Percentiles rank a stretch among this genome's conserved stretches.
Evolutionary conservation across 2,329 filamentous ascomycete genomes (phyloP).

Genomic region (Colletotrichum horii): DNA sequence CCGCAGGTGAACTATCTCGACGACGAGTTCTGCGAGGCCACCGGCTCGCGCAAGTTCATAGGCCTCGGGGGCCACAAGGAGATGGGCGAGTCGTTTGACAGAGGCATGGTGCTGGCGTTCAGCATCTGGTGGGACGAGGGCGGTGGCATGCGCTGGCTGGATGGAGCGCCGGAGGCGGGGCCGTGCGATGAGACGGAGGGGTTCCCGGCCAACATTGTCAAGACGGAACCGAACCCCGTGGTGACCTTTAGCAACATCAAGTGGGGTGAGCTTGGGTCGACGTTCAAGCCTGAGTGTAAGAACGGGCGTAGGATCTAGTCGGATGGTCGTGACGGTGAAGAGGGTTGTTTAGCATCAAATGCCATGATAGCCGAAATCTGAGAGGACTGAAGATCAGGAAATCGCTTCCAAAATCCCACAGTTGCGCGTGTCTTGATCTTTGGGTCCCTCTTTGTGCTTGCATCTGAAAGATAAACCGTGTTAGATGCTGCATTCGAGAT

Average conservation of each 20-base stretch:
- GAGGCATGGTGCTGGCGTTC: slow-evolving; percentile 58
- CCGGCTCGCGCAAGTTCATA: slow-evolving; percentile 32
- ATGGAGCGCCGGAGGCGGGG: slow-evolving; percentile 46
- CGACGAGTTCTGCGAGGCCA: slow-evolving; percentile 39
- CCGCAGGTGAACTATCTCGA: slow-evolving; percentile 40
- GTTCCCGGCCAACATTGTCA: slow-evolving; percentile 51
- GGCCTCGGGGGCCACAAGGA: slow-evolving; percentile 45
- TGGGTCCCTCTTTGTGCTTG: not conserved
- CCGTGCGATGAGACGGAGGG: slow-evolving; percentile 61
- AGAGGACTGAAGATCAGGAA: not conserved
- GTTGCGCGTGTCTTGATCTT: not conserved
- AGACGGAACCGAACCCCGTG: slow-evolving; percentile 50
- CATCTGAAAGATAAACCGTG: fast-evolving
- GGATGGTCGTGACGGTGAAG: not conserved
- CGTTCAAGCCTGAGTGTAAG: slow-evolving; percentile 34
- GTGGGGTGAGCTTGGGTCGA: slow-evolving; percentile 66
- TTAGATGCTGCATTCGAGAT: not conserved
- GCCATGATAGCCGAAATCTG: not conserved
- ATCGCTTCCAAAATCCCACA: not conserved
- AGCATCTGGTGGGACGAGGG: slow-evolving; percentile 58
- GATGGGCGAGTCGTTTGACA: slow-evolving; percentile 49
- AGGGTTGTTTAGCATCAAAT: not conserved
- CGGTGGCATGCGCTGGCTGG: slow-evolving; percentile 59
- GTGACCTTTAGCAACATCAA: slow-evolving; percentile 63
- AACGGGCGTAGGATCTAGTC: not conserved